Evolutionary conservation across 1,284 basidiomycete species (phyloP).

Genomic region (Papiliotrema nemorosa): DNA sequence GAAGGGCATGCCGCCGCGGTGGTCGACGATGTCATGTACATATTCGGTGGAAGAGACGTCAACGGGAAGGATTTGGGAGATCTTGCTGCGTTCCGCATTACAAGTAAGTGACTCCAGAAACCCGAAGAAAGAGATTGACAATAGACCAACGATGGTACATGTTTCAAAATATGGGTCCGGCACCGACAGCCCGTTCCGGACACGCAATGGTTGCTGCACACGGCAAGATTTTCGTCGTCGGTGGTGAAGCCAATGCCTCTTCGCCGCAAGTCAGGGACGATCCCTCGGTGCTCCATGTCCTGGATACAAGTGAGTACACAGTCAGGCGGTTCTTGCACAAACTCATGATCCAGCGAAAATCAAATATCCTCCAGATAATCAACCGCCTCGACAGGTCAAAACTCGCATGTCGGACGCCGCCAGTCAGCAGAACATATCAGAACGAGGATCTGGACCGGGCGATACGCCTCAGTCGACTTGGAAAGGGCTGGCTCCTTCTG

Average conservation of each 20-base stretch:
- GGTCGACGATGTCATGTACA: constrained; percentile 96
- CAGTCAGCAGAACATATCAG: constrained; percentile 32
- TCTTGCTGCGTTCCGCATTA: constrained; percentile 93
- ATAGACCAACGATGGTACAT: constrained; percentile 80
- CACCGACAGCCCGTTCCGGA: constrained; percentile 84
- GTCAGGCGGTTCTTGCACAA: too few species aligned
- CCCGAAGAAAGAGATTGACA: background rate
- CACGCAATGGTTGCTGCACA: constrained; percentile 93
- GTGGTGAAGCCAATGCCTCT: constrained; percentile 71
- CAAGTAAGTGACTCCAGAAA: constrained; percentile 64
- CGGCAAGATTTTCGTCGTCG: constrained; percentile 83
- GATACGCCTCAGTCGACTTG: constrained; percentile 17
- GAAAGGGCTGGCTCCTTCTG: constrained; percentile 17
- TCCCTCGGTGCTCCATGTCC: constrained; percentile 75
- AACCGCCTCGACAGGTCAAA: constrained; percentile 23
- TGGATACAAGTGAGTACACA: constrained; percentile 79
- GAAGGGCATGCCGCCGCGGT: constrained; percentile 96
- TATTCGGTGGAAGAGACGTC: constrained; percentile 95
- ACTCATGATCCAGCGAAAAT: constrained; percentile 86
- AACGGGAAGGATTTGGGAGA: constrained; percentile 96
- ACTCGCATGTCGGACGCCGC: constrained; percentile 8
- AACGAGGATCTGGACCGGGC: constrained; percentile 10
- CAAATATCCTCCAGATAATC: constrained; percentile 70
- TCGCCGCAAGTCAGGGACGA: constrained; percentile 61
- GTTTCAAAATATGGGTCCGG: constrained; percentile 99